A percentile compares a stretch with the other conserved stretches of the same genome.
Conservation (phyloP, 2,329 filamentous ascomycete genomes). For the Hyphodiscus sp. region DNA sequence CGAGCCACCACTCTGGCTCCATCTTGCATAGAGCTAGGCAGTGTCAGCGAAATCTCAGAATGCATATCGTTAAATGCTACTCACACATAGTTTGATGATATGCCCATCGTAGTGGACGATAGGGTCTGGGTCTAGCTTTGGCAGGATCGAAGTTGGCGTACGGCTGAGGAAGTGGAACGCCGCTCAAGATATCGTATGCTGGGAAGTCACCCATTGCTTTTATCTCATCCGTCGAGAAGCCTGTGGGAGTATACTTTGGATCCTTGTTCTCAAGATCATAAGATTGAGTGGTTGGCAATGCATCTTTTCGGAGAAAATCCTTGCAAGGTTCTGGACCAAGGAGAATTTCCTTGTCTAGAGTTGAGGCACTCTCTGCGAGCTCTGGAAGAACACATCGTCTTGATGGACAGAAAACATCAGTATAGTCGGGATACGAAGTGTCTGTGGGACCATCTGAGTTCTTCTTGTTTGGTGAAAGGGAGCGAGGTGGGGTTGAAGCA, state of each 20-base stretch:
- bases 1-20: constrained; percentile 83
- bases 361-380: constrained; percentile 17
- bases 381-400: constrained; percentile 22
- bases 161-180: constrained; percentile 62
- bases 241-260: constrained; percentile 53
- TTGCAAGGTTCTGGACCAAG: constrained; percentile 11
- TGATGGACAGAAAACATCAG: constrained; percentile 25
- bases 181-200: constrained; percentile 68
- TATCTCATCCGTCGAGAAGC: constrained; percentile 65
- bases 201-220: constrained; percentile 68
- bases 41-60: constrained; percentile 5
- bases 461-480: constrained; percentile 23
- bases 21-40: constrained; percentile 64
- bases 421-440: constrained; percentile 14
- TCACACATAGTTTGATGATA: constrained; percentile 91
- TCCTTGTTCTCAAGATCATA: constrained; percentile 22
- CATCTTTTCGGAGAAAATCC: constrained; percentile 16
- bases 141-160: constrained; percentile 61
- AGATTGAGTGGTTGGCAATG: constrained; percentile 19
- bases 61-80: constrained; percentile 28
- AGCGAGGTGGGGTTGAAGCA: constrained; percentile 28
- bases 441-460: not conserved
- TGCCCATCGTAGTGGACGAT: constrained; percentile 73
- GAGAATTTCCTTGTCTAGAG: constrained; percentile 15
- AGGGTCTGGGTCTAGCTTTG: constrained; percentile 65